Evolutionary conservation across 768 basidiomycete genomes (phyloP), one percentile per base, ranked within the genome.

Genomic region (Russula foetens): DNA sequence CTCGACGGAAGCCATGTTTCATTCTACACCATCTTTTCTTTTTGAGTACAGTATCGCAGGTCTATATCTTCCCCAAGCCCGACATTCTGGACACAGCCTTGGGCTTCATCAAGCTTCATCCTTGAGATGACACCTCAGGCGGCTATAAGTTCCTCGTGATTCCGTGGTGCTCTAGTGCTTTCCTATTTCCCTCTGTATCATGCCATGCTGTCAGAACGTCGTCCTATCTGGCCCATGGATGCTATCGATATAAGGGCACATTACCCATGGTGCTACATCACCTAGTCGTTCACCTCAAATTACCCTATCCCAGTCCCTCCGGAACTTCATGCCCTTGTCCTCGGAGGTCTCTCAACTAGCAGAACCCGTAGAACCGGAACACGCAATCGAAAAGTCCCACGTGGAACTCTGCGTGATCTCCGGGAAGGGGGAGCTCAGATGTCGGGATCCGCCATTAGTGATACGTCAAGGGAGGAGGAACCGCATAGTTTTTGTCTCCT

Each of bases 341-440:
- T 33, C 54, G 3, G 60, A 38, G 21, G n/a, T 12, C 15, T 23
- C 50, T 8, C 33, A 51, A 39, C 60, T 47, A 35, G n/a, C n/a
- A n/a, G 60, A 56, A 31, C 28, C 38, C 7, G 19, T 43, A 29
- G 35, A 35, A 46, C 60, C 60, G 33, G 60, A 61, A 31, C 28
- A 45, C 8, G 19, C 48, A 38, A 56, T 61, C 12, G 60, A 61
- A 19, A 48, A 56, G 21, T 56, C 48, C 46, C 26, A 50, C 49
- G 15, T 61, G n/a, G 53, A 48, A 12, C n/a, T 61, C 44, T 56
- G 33, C 33, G 43, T 51, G 7, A 38, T 56, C 43, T 61, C 60
- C 12, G 33, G 28, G 12, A 43, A 61, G 26, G 48, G 48, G 4
- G 60, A 61, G 49, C 60, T 61, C 43, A 56, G 49, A 24, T 50